Evolutionary conservation across 1,284 basidiomycete genomes (phyloP).

Genomic region (Papiliotrema terrestris): DNA sequence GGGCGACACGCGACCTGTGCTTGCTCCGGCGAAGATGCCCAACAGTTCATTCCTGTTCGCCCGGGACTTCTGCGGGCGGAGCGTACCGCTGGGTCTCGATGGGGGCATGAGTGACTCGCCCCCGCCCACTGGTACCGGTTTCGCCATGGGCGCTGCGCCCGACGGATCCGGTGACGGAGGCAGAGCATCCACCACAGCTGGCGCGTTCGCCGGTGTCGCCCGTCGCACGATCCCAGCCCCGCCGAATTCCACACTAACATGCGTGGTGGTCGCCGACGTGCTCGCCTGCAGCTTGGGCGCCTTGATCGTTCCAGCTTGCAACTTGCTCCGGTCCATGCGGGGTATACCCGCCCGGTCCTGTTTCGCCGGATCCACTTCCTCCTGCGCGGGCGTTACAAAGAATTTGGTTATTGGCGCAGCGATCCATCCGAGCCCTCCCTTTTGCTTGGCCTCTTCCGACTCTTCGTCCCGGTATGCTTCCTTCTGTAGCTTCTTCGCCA

Average conservation of each 20-base stretch:
- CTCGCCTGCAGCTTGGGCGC: slow-evolving; percentile 74
- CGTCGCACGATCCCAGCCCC: slow-evolving; percentile 65
- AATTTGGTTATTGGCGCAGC: slow-evolving; percentile 53
- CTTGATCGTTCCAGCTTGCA: slow-evolving; percentile 43
- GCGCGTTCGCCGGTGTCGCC: slow-evolving; percentile 57
- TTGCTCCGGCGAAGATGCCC: slow-evolving; percentile 82
- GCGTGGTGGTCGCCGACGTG: slow-evolving; percentile 76
- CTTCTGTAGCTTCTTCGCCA: slow-evolving; percentile 64
- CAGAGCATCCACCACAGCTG: slow-evolving; percentile 52
- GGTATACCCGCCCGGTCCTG: neutral
- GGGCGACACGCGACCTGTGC: slow-evolving; percentile 38
- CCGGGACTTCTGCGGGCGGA: slow-evolving; percentile 26
- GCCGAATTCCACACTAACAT: slow-evolving; percentile 90
- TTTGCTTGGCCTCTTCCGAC: slow-evolving; percentile 42
- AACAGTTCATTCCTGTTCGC: slow-evolving; percentile 42
- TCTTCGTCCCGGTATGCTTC: slow-evolving; percentile 58
- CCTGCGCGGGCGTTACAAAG: slow-evolving; percentile 38
- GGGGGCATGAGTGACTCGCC: neutral
- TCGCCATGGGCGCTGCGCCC: neutral
- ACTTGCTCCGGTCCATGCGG: slow-evolving; percentile 19
- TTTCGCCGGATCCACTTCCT: neutral
- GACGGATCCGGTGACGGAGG: slow-evolving; percentile 8
- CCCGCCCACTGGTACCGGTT: neutral
- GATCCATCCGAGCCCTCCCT: slow-evolving; percentile 62
- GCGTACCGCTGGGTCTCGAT: slow-evolving; percentile 7